These are phyloP conservation scores for Colletotrichum sp. DNA, from an alignment of 2,329 filamentous ascomycete genomes.

Conservation along the genomic window DNA sequence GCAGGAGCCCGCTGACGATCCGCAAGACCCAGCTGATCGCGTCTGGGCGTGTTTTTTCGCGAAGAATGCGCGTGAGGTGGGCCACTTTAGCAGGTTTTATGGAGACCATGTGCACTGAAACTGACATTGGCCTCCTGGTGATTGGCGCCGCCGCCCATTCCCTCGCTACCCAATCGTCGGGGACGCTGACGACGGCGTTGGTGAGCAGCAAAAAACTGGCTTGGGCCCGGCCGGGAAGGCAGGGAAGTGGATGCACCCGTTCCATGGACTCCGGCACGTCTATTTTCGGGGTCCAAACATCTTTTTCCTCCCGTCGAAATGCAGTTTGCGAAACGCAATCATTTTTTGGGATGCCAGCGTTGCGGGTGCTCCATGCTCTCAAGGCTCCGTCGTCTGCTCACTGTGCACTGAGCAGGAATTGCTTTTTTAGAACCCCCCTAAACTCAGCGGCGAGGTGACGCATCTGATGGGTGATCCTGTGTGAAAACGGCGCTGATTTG, in stretches of 20 bases:
- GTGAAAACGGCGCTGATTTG: neutral
- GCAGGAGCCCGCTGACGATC: conserved; percentile 13
- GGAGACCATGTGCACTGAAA: conserved; percentile 7
- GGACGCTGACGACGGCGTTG: neutral
- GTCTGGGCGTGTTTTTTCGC: conserved; percentile 21
- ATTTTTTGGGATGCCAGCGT: neutral
- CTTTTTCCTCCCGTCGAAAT: neutral
- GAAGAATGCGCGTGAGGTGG: neutral
- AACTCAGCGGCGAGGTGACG: neutral
- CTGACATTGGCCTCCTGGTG: neutral
- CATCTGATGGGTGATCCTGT: neutral
- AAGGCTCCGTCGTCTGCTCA: neutral
- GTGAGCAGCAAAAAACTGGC: neutral
- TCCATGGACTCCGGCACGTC: neutral
- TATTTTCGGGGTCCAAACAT: neutral
- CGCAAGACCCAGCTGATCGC: neutral
- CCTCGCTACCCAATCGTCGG: neutral
- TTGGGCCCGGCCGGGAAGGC: neutral
- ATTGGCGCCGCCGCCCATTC: neutral
- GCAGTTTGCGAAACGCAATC: neutral
- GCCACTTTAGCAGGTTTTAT: neutral
- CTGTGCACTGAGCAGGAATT: neutral
- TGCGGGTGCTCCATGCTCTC: neutral
- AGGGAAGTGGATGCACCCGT: neutral
- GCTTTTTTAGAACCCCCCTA: neutral